A percentile compares a stretch with the other conserved stretches of the same genome.
Evolutionary conservation across 106 monocot species (phyloP).

Genomic region (Dendrobium chrysotoxum): DNA sequence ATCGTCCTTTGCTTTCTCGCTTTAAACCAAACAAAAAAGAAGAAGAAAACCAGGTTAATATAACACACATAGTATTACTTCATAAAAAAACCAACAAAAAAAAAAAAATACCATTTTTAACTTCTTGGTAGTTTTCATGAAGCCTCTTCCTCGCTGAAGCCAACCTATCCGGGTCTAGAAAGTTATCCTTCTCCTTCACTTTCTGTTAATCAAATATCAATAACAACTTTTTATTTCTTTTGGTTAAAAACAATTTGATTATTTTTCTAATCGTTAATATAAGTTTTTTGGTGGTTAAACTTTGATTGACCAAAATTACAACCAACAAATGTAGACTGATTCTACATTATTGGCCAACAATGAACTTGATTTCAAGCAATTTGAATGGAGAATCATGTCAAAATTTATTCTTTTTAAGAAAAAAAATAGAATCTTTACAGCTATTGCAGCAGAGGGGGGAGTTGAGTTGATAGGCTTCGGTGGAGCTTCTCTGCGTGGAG

Average conservation of each 20-base stretch:
- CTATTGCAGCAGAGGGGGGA: constrained; percentile 15
- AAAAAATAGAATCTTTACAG: constrained; percentile 17
- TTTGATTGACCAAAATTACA: too few relatives aligned
- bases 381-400: not conserved
- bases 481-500: constrained; percentile 27
- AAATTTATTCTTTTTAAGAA: not conserved
- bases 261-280: too few relatives aligned
- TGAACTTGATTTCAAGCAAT: not conserved
- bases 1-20: constrained; percentile 39
- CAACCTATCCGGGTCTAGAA: constrained; percentile 35
- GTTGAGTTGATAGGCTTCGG: constrained; percentile 19
- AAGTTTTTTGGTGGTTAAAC: too few relatives aligned
- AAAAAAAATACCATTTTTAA: constrained; percentile 35
- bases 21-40: not conserved
- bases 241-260: too few relatives aligned
- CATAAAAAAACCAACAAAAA: not conserved
- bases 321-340: too few relatives aligned
- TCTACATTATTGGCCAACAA: too few relatives aligned
- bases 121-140: constrained; percentile 58
- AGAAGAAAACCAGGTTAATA: not conserved
- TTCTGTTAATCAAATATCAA: constrained; percentile 12
- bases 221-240: not conserved
- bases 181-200: constrained; percentile 33
- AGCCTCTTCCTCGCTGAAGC: constrained; percentile 45
- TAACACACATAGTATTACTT: not conserved